Base-by-base conservation (phyloP, 2,329 filamentous ascomycete genomes). In the Alternaria solani region DNA sequence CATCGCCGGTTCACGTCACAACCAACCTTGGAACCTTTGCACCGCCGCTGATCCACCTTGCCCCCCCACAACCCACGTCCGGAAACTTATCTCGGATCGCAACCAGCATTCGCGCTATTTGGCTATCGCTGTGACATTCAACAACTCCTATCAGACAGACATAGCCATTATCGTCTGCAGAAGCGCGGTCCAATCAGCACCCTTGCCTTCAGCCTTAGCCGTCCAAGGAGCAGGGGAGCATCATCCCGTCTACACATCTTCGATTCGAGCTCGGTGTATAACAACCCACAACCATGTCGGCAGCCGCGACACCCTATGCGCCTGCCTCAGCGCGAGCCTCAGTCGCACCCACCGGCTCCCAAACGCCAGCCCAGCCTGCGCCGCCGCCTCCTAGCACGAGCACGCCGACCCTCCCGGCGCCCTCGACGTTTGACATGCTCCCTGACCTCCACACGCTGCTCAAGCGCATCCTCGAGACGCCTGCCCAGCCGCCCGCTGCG, bases 401-500 rank as follows among this genome's bases (percentile, higher is more conserved):
- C 60, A 57, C 85, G 59, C 85, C 89, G 32, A 81, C 86, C 3
- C 88, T 90, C 57, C 90, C 95, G 63, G 87, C 91, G 51, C 91
- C 94, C 28, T 90, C 94, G 78, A 88, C 88, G 51, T 92, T 97
- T 81, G 94, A 97, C 82, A 88, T 93, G 68, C 86, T 96, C 55
- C 92, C 93, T 26, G 88, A 93, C 72, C 87, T 97, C 55, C 89
- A 92, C 72, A 85, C 88, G 60, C 87, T 96, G 67, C 88, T 97
- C 62, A 84, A 88, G 66, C 91, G 91, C 51, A 86, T 97, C 18
- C 87, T 91, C 68, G 83, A 80, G 28, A 72, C 68, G 69, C 81
- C 72, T 75, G 80, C 67, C 8, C 74, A 75, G 52, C 69, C 71
- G 25, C 69, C 72, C 16, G 67, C 70, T 4, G 67, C 73, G 0